Percentiles rank a stretch among this genome's conserved stretches.
Evolutionary conservation across 1,139 yeast genomes (phyloP).

Genomic region (Geotrichum klebahnii): DNA sequence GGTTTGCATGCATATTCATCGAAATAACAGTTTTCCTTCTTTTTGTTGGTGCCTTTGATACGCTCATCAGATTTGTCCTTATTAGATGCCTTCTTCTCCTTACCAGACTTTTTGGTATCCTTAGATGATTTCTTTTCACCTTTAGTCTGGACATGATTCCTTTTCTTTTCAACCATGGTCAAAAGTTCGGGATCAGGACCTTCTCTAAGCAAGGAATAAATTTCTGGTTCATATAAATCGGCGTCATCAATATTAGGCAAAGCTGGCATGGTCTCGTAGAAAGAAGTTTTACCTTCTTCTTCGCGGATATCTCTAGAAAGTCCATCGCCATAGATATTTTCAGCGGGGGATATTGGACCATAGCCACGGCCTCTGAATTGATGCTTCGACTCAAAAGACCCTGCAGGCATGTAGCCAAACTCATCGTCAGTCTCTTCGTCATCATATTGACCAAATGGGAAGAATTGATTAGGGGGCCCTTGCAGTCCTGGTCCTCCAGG

Average conservation of each 20-base stretch:
- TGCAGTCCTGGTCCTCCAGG: background rate
- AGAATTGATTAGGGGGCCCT: background rate
- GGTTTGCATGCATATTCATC: slow-evolving; percentile 35
- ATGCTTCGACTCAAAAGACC: background rate
- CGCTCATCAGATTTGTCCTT: slow-evolving; percentile 2
- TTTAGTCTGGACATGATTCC: background rate
- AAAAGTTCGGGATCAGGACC: background rate
- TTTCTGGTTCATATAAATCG: background rate
- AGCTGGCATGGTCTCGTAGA: background rate
- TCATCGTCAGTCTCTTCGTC: background rate
- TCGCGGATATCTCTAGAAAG: background rate
- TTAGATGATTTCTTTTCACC: background rate
- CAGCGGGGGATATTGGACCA: background rate
- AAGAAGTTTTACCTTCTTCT: background rate
- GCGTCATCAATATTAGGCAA: slow-evolving; percentile 2
- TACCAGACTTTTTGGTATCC: background rate
- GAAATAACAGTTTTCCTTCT: slow-evolving; percentile 22
- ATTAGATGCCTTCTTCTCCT: background rate
- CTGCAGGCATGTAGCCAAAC: background rate
- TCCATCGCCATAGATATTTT: background rate
- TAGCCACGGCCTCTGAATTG: background rate
- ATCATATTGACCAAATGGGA: background rate
- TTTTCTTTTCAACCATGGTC: background rate
- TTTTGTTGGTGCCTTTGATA: slow-evolving; percentile 6
- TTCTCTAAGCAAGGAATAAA: background rate